Conservation (phyloP, 768 basidiomycete species). For the Collybia nuda region DNA sequence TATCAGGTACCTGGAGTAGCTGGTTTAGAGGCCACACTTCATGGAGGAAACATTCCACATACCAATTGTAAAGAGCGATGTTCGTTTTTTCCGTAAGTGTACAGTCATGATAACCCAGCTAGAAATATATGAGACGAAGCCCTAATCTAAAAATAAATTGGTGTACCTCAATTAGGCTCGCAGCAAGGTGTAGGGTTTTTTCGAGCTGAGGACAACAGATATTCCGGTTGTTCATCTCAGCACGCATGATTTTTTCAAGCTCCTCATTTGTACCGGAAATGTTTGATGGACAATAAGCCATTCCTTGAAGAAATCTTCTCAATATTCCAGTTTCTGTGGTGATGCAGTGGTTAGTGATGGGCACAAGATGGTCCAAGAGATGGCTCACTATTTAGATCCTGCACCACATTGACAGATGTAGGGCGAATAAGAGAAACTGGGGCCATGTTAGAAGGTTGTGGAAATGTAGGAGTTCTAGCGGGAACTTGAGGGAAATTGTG, state of each 20-base stretch:
- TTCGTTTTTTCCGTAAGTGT: slow-evolving; percentile 16
- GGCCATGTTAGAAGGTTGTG: too few species aligned
- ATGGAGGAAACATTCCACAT: neutral
- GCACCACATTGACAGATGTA: too few species aligned
- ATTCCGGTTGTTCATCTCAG: neutral
- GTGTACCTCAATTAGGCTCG: neutral
- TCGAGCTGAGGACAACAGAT: neutral
- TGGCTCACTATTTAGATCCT: too few species aligned
- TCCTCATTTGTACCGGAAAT: neutral
- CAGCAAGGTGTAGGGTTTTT: neutral
- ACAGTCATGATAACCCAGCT: slow-evolving; percentile 16
- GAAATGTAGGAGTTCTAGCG: too few species aligned
- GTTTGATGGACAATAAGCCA: neutral
- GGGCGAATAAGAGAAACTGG: too few species aligned
- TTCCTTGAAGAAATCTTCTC: neutral
- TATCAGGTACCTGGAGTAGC: slow-evolving; percentile 15
- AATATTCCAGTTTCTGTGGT: neutral
- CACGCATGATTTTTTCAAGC: neutral
- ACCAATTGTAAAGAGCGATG: slow-evolving; percentile 20
- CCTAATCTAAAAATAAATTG: neutral
- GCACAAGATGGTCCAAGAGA: too few species aligned
- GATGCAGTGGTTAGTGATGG: too few species aligned
- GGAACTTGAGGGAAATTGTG: too few species aligned
- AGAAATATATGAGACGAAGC: neutral
- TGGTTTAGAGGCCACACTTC: too few species aligned